Conservation (phyloP, 2,329 filamentous ascomycete genomes). For the Talaromyces atroroseus region DNA sequence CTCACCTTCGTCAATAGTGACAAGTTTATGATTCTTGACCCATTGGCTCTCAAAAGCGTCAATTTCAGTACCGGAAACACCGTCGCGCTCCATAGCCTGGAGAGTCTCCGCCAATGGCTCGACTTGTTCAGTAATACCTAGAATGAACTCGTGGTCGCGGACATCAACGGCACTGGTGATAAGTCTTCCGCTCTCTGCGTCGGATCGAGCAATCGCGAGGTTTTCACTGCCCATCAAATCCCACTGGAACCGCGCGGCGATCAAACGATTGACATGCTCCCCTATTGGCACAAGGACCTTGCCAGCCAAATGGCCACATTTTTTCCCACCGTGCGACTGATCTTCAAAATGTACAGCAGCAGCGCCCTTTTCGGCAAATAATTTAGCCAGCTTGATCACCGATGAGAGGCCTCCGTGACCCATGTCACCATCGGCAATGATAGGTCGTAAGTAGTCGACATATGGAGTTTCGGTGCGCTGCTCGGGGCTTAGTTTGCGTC, state of each 20-base stretch:
- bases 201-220: slow-evolving; percentile 87
- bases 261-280: slow-evolving; percentile 93
- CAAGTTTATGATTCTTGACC: slow-evolving; percentile 77
- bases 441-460: slow-evolving; percentile 86
- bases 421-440: slow-evolving; percentile 93
- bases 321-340: slow-evolving; percentile 95
- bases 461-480: slow-evolving; percentile 74
- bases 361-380: slow-evolving; percentile 95
- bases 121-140: slow-evolving; percentile 72
- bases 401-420: slow-evolving; percentile 89
- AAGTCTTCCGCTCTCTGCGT: slow-evolving; percentile 88
- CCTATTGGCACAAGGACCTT: slow-evolving; percentile 91
- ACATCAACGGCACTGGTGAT: slow-evolving; percentile 88
- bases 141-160: slow-evolving; percentile 94
- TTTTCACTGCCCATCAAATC: slow-evolving; percentile 97
- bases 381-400: slow-evolving; percentile 91
- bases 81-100: slow-evolving; percentile 79
- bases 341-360: slow-evolving; percentile 97
- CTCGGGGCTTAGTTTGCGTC: slow-evolving; percentile 69
- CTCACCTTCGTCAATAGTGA: slow-evolving; percentile 79
- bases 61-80: slow-evolving; percentile 72
- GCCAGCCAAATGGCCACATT: slow-evolving; percentile 92
- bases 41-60: slow-evolving; percentile 80
- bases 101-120: slow-evolving; percentile 82
- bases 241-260: slow-evolving; percentile 93